Conservation (phyloP, 805 yeast species). For the Cyberlindnera mississippiensis region DNA sequence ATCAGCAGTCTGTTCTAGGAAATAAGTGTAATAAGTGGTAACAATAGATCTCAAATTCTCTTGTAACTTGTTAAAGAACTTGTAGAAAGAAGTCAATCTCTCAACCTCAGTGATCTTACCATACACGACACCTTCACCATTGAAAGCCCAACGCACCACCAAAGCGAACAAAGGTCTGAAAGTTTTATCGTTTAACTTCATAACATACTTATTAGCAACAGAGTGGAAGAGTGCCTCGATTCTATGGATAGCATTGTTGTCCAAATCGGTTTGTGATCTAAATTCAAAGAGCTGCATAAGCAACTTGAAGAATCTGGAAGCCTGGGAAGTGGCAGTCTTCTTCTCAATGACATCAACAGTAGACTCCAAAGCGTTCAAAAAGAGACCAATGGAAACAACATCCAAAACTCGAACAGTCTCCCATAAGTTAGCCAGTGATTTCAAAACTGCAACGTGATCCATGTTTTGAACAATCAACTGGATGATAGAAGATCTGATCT, state of each 20-base stretch:
- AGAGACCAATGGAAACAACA: slow-evolving; percentile 60
- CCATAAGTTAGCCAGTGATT: slow-evolving; percentile 65
- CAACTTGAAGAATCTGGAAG: slow-evolving; percentile 65
- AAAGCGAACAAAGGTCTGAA: slow-evolving; percentile 90
- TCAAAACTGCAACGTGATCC: slow-evolving; percentile 60
- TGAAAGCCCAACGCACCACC: slow-evolving; percentile 87
- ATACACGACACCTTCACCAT: slow-evolving; percentile 64
- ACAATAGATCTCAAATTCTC: slow-evolving; percentile 81
- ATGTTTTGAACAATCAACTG: slow-evolving; percentile 60
- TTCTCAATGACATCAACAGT: slow-evolving; percentile 66
- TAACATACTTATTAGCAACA: slow-evolving; percentile 70
- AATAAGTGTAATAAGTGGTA: slow-evolving; percentile 82
- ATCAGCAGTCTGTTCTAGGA: slow-evolving; percentile 66
- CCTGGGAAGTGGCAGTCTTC: slow-evolving; percentile 68
- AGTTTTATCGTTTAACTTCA: slow-evolving; percentile 89
- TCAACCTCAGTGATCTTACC: slow-evolving; percentile 44
- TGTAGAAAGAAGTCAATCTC: slow-evolving; percentile 72
- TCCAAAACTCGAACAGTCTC: slow-evolving; percentile 33
- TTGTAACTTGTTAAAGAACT: slow-evolving; percentile 80
- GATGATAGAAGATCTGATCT: slow-evolving; percentile 59
- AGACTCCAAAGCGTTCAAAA: slow-evolving; percentile 60
- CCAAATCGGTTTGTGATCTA: slow-evolving; percentile 55
- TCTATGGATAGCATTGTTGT: slow-evolving; percentile 70
- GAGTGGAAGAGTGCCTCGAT: slow-evolving; percentile 74
- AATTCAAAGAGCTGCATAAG: slow-evolving; percentile 68